Evolutionary conservation across 2,329 filamentous ascomycete genomes (phyloP).

Genomic region (Ciborinia camelliae): DNA sequence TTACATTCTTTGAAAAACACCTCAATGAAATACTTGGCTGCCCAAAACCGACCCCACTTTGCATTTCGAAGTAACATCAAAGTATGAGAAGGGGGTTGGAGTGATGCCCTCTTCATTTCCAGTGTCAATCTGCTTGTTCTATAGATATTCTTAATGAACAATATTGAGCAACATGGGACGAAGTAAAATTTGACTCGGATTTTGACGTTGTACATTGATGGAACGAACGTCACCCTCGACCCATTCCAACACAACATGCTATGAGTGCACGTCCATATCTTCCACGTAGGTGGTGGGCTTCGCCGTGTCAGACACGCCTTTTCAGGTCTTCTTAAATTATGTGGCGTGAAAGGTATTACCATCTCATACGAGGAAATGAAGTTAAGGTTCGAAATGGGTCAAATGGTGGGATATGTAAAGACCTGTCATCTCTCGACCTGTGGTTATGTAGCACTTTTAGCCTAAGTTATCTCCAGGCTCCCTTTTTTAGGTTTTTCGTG

Average conservation of each 20-base stretch:
- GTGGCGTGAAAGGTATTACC: slow-evolving; percentile 3
- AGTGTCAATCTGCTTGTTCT: background rate
- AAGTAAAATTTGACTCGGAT: background rate
- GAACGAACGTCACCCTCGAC: background rate
- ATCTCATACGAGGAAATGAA: background rate
- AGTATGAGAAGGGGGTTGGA: slow-evolving; percentile 9
- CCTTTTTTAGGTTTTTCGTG: background rate
- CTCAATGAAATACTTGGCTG: slow-evolving; percentile 1
- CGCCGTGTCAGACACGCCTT: background rate
- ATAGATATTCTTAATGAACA: background rate
- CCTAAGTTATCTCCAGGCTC: background rate
- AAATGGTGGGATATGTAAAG: background rate
- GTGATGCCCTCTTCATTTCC: background rate
- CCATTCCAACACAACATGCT: background rate
- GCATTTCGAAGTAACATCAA: background rate
- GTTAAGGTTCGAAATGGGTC: background rate
- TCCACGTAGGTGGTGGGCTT: background rate
- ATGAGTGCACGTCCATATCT: background rate
- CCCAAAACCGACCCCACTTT: background rate
- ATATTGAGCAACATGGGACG: background rate
- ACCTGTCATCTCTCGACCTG: background rate
- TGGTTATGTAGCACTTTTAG: background rate
- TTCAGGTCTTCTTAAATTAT: background rate
- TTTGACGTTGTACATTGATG: background rate
- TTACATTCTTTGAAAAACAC: slow-evolving; percentile 3